Base-by-base conservation (phyloP, 805 yeast genomes). In the Wickerhamiella spandovensis region DNA sequence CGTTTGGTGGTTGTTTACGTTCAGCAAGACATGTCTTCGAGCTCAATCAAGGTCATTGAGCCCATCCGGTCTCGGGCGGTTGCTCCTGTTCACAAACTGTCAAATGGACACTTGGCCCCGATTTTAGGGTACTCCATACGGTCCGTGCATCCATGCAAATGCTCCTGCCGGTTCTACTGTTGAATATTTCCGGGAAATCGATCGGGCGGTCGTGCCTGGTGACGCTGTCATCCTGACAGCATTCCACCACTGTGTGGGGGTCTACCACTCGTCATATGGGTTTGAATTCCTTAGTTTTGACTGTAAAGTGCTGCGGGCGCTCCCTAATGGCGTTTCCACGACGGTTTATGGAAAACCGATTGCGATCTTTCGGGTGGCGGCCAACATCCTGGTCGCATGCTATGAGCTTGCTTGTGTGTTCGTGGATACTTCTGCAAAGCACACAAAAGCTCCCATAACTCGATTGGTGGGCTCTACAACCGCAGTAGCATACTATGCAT, bases 331-430 rank as follows among this genome's bases (percentile, higher is more conserved):
- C 2, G 10, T 39, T 3, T 32, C 38, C 1, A 13, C 48, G 2
- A 45, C 51, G 21, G 54, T 54, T 12, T 59, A 63, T 51, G 70
- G 69, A 25, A 68, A 69, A 46, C 67, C 68, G 25, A 65, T 73
- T 41, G 70, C 75, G 10, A 54, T 58, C 73, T 80, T 75, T 60
- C 77, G 77, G 58, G 68, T 82, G n/a, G 64, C 70, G 8, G 76
- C 77, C 46, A 69, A 75, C 48, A 66, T 70, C 13, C 75, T 80
- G 48, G 64, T 84, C 13, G 62, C 84, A 44, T 82, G 84, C 37
- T 86, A 84, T 67, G 83, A 76, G 50, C 79, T 79, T 48, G 79
- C 82, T 57, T 87, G 85, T 3, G 68, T 85, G 2, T 79, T 79
- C 51, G 73, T 81, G 51, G 79, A 82, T 60, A 73, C 75, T 46